phyloP scores from a whole-genome alignment of 345 rosid species.

The Eucalyptus paniculata region DNA sequence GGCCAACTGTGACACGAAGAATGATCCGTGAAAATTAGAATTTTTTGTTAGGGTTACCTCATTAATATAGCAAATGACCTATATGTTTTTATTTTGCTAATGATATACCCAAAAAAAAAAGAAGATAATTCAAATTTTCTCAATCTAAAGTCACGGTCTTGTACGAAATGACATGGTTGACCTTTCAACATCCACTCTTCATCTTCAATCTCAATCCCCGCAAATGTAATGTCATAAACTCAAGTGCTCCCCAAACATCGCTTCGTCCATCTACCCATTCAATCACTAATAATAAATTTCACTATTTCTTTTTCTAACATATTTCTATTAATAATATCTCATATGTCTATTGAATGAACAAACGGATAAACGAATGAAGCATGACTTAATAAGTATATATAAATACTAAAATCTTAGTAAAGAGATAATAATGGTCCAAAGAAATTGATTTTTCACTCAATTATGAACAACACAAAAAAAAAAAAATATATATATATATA shows the following conservation, averaged over 20 bases:
- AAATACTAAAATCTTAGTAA: too few relatives aligned
- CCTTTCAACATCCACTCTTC: background rate
- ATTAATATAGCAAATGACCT: background rate
- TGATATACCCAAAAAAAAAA: background rate
- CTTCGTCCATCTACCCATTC: background rate
- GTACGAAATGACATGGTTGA: background rate
- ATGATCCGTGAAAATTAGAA: background rate
- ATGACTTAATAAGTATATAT: accelerated
- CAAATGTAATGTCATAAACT: background rate
- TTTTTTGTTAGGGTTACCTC: background rate
- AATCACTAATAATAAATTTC: background rate
- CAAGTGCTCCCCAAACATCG: background rate
- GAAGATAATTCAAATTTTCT: background rate
- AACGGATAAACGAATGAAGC: accelerated
- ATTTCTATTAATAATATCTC: background rate
- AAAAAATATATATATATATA: too few relatives aligned
- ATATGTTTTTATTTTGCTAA: background rate
- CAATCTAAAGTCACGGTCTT: background rate
- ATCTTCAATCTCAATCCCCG: background rate
- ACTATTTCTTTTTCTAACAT: background rate
- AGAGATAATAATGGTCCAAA: background rate
- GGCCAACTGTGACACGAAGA: background rate
- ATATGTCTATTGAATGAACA: accelerated
- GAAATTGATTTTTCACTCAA: background rate
- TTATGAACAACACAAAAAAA: background rate